Evolutionary conservation across 2,329 filamentous ascomycete genomes (phyloP).

Genomic region (Talaromyces atroroseus): DNA sequence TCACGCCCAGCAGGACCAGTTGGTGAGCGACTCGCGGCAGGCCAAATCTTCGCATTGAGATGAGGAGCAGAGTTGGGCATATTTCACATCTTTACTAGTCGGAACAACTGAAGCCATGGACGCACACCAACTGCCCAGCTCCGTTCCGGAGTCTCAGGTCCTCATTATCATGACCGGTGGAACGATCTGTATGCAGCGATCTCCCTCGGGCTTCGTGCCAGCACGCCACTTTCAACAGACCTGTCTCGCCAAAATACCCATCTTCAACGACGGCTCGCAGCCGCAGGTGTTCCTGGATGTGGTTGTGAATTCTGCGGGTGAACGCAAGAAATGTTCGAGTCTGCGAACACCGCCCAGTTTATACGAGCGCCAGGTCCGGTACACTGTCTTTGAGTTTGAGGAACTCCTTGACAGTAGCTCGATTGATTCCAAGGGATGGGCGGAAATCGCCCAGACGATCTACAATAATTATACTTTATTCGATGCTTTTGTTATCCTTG

Average conservation of each 20-base stretch:
- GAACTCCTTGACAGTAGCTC: conserved; percentile 84
- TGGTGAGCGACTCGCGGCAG: too few species aligned
- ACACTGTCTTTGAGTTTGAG: conserved; percentile 77
- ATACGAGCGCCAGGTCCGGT: conserved; percentile 75
- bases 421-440: conserved; percentile 81
- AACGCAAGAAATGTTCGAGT: conserved; percentile 55
- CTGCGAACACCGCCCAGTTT: conserved; percentile 74
- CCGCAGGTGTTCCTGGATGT: conserved; percentile 47
- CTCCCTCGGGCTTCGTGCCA: conserved; percentile 72
- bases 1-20: not conserved
- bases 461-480: conserved; percentile 80
- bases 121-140: conserved; percentile 12
- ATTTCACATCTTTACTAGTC: too few species aligned
- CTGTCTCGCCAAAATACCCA: conserved; percentile 74
- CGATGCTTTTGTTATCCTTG: conserved; percentile 80
- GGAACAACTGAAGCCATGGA: conserved; percentile 1
- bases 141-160: conserved; percentile 68
- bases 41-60: too few species aligned
- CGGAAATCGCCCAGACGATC: conserved; percentile 73
- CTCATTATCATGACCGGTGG: conserved; percentile 82
- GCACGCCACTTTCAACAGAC: conserved; percentile 73
- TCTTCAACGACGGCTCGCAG: conserved; percentile 73
- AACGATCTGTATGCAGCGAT: conserved; percentile 83
- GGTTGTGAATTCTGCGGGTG: conserved; percentile 46
- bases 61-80: too few species aligned